Percentiles rank a stretch among this genome's conserved stretches.
Conservation (phyloP, 139 green algal genomes). For the Gonium pectorale region DNA sequence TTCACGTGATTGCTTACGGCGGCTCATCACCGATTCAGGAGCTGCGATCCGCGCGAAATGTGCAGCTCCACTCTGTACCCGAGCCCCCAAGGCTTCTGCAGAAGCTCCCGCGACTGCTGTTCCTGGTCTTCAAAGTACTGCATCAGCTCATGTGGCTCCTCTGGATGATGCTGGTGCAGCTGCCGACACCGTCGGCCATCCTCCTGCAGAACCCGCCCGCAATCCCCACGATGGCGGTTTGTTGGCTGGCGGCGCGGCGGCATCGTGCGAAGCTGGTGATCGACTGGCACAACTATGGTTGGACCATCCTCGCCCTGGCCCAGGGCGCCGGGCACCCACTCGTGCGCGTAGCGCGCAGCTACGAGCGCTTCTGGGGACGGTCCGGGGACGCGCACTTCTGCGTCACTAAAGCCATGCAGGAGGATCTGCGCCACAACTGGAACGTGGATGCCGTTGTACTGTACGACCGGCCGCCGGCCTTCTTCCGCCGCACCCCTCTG, state of each 20-base stretch:
- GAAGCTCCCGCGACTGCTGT: conserved; percentile 65
- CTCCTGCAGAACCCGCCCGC: conserved; percentile 92
- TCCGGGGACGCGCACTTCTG: conserved; percentile 71
- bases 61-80: conserved; percentile 54
- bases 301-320: conserved; percentile 89
- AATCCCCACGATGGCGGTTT: conserved; percentile 87
- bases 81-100: conserved; percentile 39
- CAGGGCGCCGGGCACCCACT: conserved; percentile 67
- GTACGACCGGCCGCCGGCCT: conserved; percentile 86
- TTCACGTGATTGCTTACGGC: conserved; percentile 75
- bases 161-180: conserved; percentile 68
- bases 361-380: conserved; percentile 76
- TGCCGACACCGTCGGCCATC: conserved; percentile 69
- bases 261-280: conserved; percentile 80
- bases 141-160: conserved; percentile 73
- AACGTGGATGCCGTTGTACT: conserved; percentile 85
- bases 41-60: conserved; percentile 50
- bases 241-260: conserved; percentile 71
- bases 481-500: conserved; percentile 72
- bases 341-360: conserved; percentile 46
- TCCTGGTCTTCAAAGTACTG: conserved; percentile 78
- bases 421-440: conserved; percentile 80
- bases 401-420: conserved; percentile 90
- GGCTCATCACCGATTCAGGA: conserved; percentile 64
- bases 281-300: conserved; percentile 98